Conservation (phyloP, 768 basidiomycete genomes). For the Ephemerocybe angulata region DNA sequence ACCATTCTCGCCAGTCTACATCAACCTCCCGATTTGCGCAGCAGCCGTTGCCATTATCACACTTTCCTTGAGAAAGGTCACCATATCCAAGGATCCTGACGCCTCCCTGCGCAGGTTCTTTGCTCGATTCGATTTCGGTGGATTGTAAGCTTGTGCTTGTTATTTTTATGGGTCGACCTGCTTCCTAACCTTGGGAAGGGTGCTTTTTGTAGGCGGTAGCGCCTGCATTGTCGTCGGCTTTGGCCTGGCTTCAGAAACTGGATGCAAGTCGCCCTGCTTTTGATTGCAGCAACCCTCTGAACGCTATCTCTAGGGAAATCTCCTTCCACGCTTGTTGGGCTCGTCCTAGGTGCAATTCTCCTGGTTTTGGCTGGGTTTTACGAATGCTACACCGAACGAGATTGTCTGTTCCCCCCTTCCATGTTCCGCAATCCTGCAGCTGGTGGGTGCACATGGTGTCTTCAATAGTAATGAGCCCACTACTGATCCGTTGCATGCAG, state of each 20-base stretch:
- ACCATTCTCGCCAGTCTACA: slow-evolving; percentile 55
- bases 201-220: slow-evolving; percentile 73
- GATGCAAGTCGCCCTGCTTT: slow-evolving; percentile 64
- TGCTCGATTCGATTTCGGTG: slow-evolving; percentile 69
- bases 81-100: slow-evolving; percentile 40
- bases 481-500: slow-evolving; percentile 37
- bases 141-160: slow-evolving; percentile 56
- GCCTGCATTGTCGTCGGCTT: slow-evolving; percentile 75
- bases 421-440: slow-evolving; percentile 59
- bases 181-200: slow-evolving; percentile 34
- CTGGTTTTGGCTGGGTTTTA: slow-evolving; percentile 62
- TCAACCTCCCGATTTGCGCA: slow-evolving; percentile 76
- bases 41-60: slow-evolving; percentile 54
- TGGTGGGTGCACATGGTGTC: slow-evolving; percentile 36
- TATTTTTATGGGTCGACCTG: too few species aligned
- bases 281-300: slow-evolving; percentile 4
- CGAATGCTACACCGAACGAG: slow-evolving; percentile 62
- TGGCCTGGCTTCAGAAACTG: slow-evolving; percentile 63
- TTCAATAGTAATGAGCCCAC: slow-evolving; percentile 11
- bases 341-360: slow-evolving; percentile 51
- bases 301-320: slow-evolving; percentile 50
- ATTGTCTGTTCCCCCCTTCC: slow-evolving; percentile 67
- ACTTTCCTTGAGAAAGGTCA: slow-evolving; percentile 57
- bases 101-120: slow-evolving; percentile 56
- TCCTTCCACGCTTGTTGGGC: slow-evolving; percentile 56